phyloP scores from a whole-genome alignment of 345 rosid species.

The Aquilaria malaccensis region DNA sequence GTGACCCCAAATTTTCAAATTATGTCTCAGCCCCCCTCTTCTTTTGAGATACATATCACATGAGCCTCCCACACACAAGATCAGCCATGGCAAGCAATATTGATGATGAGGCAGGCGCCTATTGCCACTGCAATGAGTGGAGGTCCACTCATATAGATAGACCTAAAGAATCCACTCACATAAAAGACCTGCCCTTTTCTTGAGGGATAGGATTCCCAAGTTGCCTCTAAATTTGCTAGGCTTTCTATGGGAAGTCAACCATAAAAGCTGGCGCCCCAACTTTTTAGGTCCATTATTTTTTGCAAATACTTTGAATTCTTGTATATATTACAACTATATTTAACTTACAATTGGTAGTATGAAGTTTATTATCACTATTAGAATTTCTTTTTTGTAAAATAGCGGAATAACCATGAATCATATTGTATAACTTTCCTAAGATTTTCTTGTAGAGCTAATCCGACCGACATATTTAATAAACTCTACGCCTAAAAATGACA shows the following conservation, averaged over 20 bases:
- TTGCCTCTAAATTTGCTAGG: conserved; percentile 37
- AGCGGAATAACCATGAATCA: no score
- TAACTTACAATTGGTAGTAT: no score
- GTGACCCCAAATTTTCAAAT: conserved; percentile 17
- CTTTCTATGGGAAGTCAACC: conserved; percentile 67
- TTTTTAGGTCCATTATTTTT: no score
- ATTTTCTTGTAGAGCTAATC: no score
- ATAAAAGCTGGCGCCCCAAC: conserved; percentile 34
- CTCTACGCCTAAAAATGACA: no score
- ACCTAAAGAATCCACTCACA: conserved; percentile 16
- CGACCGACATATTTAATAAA: no score
- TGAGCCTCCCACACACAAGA: conserved; percentile 18
- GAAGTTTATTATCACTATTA: no score
- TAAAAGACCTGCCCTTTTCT: conserved; percentile 12
- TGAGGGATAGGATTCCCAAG: conserved; percentile 42
- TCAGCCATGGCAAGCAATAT: neutral
- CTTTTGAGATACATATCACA: conserved; percentile 21
- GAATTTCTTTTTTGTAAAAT: no score
- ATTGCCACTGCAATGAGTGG: conserved; percentile 31
- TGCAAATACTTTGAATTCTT: no score
- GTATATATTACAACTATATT: no score
- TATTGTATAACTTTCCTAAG: no score
- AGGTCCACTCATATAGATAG: conserved; percentile 26
- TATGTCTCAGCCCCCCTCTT: conserved; percentile 11
- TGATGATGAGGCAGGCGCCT: neutral